These are phyloP conservation scores for Ceratonia siliqua DNA, from an alignment of 306 rosid species.

Conservation along the genomic window DNA sequence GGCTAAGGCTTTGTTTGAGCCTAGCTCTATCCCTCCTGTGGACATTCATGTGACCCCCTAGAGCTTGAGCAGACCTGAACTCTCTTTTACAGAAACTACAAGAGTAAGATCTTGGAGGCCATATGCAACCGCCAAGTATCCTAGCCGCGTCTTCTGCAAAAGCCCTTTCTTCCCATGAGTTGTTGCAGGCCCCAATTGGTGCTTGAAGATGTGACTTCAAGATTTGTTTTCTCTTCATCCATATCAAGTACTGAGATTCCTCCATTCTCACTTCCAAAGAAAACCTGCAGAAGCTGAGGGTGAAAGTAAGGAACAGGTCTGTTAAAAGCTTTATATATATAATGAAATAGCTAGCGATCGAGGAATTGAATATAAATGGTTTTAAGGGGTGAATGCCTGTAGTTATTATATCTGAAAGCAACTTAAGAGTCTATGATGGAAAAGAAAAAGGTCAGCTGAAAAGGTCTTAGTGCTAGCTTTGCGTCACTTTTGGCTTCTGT, in stretches of 20 bases:
- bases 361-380: slow-evolving; percentile 28
- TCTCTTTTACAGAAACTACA: slow-evolving; percentile 81
- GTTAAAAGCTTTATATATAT: slow-evolving; percentile 32
- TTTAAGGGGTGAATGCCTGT: slow-evolving; percentile 26
- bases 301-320: slow-evolving; percentile 19
- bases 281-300: neutral
- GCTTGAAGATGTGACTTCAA: slow-evolving; percentile 40
- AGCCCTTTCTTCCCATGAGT: slow-evolving; percentile 79
- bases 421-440: slow-evolving; percentile 41
- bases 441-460: slow-evolving; percentile 43
- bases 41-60: slow-evolving; percentile 97
- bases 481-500: slow-evolving; percentile 46
- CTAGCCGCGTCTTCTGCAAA: slow-evolving; percentile 78
- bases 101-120: slow-evolving; percentile 91
- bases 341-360: slow-evolving; percentile 11
- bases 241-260: slow-evolving; percentile 41
- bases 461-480: slow-evolving; percentile 35
- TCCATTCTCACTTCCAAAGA: slow-evolving; percentile 39
- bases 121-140: slow-evolving; percentile 56
- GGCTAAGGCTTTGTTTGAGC: slow-evolving; percentile 59
- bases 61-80: slow-evolving; percentile 95
- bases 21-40: slow-evolving; percentile 87
- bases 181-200: slow-evolving; percentile 24
- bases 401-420: slow-evolving; percentile 42
- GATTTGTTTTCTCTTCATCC: slow-evolving; percentile 52